Evolutionary conservation across 176 grass and related monocot genomes (phyloP).

Genomic region (Lolium rigidum): DNA sequence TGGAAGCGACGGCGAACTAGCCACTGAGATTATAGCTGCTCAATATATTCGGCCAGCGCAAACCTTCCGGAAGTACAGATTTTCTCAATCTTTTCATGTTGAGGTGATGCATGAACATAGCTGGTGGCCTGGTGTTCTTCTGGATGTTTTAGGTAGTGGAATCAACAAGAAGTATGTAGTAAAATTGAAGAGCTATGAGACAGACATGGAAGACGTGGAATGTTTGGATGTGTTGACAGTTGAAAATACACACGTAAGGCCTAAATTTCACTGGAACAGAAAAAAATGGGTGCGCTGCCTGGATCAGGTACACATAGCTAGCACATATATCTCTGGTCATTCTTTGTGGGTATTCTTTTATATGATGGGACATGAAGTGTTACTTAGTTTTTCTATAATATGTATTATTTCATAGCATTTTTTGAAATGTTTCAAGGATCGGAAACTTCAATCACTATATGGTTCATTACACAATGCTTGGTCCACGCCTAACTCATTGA

Average conservation of each 20-base stretch:
- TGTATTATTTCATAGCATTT: not conserved
- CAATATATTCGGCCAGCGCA: slow-evolving; percentile 42
- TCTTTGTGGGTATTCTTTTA: not conserved
- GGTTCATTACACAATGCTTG: not conserved
- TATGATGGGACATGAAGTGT: not conserved
- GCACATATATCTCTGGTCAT: not conserved
- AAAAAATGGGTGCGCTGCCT: slow-evolving; percentile 33
- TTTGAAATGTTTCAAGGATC: not conserved
- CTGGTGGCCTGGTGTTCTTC: slow-evolving; percentile 52
- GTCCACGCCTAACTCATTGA: not conserved
- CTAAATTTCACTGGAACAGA: slow-evolving; percentile 19
- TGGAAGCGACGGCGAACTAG: slow-evolving; percentile 9
- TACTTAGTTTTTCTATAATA: not conserved
- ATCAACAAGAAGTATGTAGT: slow-evolving; percentile 42
- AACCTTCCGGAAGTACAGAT: slow-evolving; percentile 35
- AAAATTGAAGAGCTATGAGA: not conserved
- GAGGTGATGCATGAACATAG: slow-evolving; percentile 39
- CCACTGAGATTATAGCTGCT: slow-evolving; percentile 47
- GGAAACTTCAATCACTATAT: not conserved
- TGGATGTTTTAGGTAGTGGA: slow-evolving; percentile 22
- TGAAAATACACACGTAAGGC: slow-evolving; percentile 35
- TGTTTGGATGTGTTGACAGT: slow-evolving; percentile 35
- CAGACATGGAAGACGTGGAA: slow-evolving; percentile 22
- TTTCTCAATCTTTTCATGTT: slow-evolving; percentile 33
- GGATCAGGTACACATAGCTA: slow-evolving; percentile 7